Percentiles rank a stretch among this genome's conserved stretches.
These are phyloP conservation scores for Peronospora destructor DNA, from an alignment of 352 stramenopile species.

Conservation along the genomic window DNA sequence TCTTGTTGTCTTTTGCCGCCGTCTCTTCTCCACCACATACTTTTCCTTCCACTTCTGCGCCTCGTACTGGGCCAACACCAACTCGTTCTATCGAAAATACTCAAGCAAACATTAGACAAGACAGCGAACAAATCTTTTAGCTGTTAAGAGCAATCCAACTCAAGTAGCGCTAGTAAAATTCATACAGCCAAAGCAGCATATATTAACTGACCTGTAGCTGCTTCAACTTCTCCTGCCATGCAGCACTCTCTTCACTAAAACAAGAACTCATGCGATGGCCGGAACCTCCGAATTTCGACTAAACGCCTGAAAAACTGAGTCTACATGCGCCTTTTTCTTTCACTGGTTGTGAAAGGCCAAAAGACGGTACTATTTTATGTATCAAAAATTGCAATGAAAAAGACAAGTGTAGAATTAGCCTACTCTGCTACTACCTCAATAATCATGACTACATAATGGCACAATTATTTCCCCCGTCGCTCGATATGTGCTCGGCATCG, in stretches of 20 bases:
- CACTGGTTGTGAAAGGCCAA: too few species aligned
- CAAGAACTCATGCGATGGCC: too few species aligned
- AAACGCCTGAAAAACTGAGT: too few species aligned
- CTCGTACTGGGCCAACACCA: conserved; percentile 61
- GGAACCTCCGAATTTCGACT: too few species aligned
- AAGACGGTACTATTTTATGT: too few species aligned
- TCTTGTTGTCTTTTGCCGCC: conserved; percentile 54
- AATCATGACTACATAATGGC: conserved; percentile 28
- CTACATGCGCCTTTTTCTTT: too few species aligned
- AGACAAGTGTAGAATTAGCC: too few species aligned
- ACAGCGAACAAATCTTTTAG: neutral
- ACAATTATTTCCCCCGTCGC: conserved; percentile 13
- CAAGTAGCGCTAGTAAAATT: too few species aligned
- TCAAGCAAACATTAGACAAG: neutral
- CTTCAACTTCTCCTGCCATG: conserved; percentile 37
- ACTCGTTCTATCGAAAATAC: conserved; percentile 39
- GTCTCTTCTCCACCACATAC: conserved; percentile 62
- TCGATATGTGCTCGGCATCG: conserved; percentile 8
- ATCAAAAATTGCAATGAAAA: conserved; percentile 8
- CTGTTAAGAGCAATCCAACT: too few species aligned
- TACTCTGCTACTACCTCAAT: conserved; percentile 5
- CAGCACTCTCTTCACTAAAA: conserved; percentile 9
- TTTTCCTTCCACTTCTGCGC: conserved; percentile 75
- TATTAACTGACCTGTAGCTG: conserved; percentile 38
- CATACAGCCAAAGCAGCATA: too few species aligned